phyloP scores from a whole-genome alignment of 208 protist genomes.

The Balamuthia mandrillaris region DNA sequence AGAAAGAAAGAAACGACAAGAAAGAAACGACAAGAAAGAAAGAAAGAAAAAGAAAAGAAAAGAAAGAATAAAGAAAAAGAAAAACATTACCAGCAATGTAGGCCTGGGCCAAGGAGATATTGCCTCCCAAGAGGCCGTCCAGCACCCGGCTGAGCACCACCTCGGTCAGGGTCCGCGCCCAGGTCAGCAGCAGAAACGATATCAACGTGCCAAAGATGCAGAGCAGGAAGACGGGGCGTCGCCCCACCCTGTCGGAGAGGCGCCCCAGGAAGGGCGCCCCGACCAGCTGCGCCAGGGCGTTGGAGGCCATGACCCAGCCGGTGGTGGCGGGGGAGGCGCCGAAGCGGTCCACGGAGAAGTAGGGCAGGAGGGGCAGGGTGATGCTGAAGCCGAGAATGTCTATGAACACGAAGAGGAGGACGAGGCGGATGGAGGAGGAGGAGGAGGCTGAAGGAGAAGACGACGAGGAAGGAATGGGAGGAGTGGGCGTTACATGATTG shows the following conservation, averaged over 20 bases:
- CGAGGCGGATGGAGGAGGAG: not conserved
- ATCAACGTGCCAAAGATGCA: not conserved
- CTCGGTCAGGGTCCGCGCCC: not conserved
- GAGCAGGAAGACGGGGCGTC: not conserved
- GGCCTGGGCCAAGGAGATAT: slow-evolving; percentile 5
- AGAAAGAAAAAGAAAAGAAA: not conserved
- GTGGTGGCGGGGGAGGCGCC: not conserved
- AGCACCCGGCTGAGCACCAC: not conserved
- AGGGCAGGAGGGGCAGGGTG: not conserved
- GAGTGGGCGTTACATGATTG: no score
- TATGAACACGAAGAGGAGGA: slow-evolving; percentile 10
- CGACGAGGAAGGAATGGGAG: no score
- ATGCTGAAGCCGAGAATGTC: slow-evolving; percentile 8
- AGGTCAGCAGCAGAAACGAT: not conserved
- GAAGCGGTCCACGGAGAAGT: not conserved
- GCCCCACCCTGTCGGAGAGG: not conserved
- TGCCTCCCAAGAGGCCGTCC: slow-evolving; percentile 6
- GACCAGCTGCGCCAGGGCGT: not conserved
- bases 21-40: not conserved
- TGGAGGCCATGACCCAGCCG: slow-evolving; percentile 2
- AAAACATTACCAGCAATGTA: not conserved
- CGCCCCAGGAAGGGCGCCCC: slow-evolving; percentile 2
- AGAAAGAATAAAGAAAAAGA: not conserved
- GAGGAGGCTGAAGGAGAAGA: no score
- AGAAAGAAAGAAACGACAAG: not conserved